phyloP scores from a whole-genome alignment of 331 rosid species.

The Phaseolus coccineus region DNA sequence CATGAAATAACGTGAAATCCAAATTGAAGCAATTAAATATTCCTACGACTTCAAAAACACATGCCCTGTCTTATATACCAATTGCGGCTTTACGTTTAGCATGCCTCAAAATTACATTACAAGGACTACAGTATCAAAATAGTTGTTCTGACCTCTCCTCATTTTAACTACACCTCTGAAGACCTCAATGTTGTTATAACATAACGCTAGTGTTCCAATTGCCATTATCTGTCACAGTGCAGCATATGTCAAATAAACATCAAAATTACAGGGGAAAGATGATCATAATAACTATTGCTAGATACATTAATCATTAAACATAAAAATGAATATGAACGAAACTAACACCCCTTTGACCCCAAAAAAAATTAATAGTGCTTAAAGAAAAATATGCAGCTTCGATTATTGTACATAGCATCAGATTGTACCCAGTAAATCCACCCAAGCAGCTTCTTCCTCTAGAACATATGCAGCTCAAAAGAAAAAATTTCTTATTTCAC shows the following conservation, averaged over 20 bases:
- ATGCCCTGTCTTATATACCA: background rate
- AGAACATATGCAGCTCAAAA: constrained; percentile 30
- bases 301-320: background rate
- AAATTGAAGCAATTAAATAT: constrained; percentile 27
- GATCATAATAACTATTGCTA: constrained; percentile 5
- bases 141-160: constrained; percentile 85
- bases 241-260: constrained; percentile 44
- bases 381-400: background rate
- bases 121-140: constrained; percentile 21
- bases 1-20: constrained; percentile 28
- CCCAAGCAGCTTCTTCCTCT: constrained; percentile 27
- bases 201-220: constrained; percentile 88
- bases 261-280: constrained; percentile 17
- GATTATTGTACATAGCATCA: background rate
- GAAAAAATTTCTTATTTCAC: background rate
- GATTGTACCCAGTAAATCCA: constrained; percentile 24
- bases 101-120: constrained; percentile 28
- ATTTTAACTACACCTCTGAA: constrained; percentile 98
- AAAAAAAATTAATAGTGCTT: background rate
- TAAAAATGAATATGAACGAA: background rate
- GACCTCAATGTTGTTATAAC: constrained; percentile 89
- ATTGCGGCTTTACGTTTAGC: constrained; percentile 33
- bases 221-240: constrained; percentile 78
- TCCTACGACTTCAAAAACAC: background rate
- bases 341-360: background rate